phyloP scores from a whole-genome alignment of 2,329 filamentous ascomycete genomes.

The Ceratocystis variospora region DNA sequence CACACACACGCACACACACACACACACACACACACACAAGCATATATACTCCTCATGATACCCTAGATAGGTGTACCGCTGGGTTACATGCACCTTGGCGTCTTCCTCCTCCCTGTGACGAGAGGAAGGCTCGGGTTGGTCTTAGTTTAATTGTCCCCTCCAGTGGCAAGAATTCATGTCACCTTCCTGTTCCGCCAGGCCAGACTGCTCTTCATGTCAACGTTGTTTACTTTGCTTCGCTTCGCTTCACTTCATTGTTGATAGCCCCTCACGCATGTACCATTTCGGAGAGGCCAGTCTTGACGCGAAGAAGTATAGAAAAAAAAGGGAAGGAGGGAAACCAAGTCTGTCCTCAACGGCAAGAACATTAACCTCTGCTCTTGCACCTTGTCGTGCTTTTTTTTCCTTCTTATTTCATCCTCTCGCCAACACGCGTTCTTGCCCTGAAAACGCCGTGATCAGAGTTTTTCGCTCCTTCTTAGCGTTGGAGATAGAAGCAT shows the following conservation, averaged over 20 bases:
- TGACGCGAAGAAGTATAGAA: neutral
- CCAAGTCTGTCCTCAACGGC: neutral
- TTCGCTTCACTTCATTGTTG: too few relatives aligned
- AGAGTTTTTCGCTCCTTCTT: neutral
- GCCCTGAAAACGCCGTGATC: neutral
- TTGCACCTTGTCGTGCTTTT: neutral
- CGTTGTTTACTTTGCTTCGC: neutral
- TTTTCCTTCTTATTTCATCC: neutral
- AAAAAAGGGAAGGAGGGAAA: neutral
- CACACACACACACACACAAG: too few relatives aligned
- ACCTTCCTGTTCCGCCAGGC: too few relatives aligned
- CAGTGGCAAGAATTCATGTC: neutral
- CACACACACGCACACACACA: too few relatives aligned
- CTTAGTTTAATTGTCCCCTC: neutral
- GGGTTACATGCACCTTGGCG: too few relatives aligned
- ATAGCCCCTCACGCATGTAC: neutral
- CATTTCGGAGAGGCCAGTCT: neutral
- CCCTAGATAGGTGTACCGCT: too few relatives aligned
- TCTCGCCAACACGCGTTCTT: neutral
- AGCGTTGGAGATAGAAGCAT: neutral
- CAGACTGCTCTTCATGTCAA: neutral
- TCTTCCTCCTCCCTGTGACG: neutral
- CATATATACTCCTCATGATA: too few relatives aligned
- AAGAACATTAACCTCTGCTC: neutral
- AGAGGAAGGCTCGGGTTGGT: neutral